Percentiles rank a stretch among this genome's conserved stretches.
These are phyloP conservation scores for Aureobasidium sp. DNA, from an alignment of 2,329 filamentous ascomycete species.

Conservation along the genomic window DNA sequence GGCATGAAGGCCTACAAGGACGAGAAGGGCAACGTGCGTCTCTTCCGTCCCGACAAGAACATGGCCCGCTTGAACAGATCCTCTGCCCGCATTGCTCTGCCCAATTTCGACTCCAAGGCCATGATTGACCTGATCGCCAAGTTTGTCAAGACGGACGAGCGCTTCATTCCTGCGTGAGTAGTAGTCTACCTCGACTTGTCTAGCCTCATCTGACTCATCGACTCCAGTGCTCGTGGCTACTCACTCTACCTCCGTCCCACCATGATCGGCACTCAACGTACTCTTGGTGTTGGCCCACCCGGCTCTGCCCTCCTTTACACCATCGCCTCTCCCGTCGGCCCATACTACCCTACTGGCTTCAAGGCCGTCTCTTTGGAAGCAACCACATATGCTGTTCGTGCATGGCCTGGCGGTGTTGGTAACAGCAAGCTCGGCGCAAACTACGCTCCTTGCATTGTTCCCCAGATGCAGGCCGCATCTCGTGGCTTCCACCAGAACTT, in stretches of 20 bases:
- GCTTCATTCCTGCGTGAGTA: slow-evolving; percentile 76
- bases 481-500: slow-evolving; percentile 96
- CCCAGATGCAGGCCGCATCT: slow-evolving; percentile 83
- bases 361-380: slow-evolving; percentile 94
- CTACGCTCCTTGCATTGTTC: slow-evolving; percentile 98
- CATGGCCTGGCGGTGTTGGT: slow-evolving; percentile 95
- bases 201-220: not conserved
- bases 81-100: slow-evolving; percentile 82
- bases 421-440: slow-evolving; percentile 98
- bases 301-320: slow-evolving; percentile 87
- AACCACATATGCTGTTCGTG: slow-evolving; percentile 91
- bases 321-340: slow-evolving; percentile 92
- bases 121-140: slow-evolving; percentile 76
- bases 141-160: slow-evolving; percentile 72
- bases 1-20: slow-evolving; percentile 99
- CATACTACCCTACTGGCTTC: slow-evolving; percentile 97
- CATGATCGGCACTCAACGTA: slow-evolving; percentile 94
- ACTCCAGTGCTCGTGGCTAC: slow-evolving; percentile 53
- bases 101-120: slow-evolving; percentile 68
- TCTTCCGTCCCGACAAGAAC: slow-evolving; percentile 94
- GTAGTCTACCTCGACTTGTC: slow-evolving; percentile 21
- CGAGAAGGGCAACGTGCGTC: slow-evolving; percentile 64
- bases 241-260: slow-evolving; percentile 93
- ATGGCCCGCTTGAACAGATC: slow-evolving; percentile 94
- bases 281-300: slow-evolving; percentile 85